These are phyloP conservation scores for Alternaria incomplexa DNA, from an alignment of 2,329 filamentous ascomycete genomes.

Conservation along the genomic window DNA sequence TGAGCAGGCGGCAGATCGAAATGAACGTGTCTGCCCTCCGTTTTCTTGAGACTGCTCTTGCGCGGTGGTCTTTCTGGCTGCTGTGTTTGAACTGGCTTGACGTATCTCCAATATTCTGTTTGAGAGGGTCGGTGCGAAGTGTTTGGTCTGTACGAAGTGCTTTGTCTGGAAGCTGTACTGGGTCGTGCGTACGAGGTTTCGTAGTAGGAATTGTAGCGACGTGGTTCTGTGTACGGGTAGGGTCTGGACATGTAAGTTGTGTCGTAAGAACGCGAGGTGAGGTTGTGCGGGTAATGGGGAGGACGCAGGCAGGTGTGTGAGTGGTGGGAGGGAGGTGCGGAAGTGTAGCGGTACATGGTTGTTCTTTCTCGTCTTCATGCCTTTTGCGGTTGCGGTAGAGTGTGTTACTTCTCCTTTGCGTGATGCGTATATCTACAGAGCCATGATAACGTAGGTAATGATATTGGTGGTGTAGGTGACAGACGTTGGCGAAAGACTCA, in stretches of 20 bases:
- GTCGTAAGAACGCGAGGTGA: neutral
- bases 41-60: neutral
- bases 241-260: conserved; percentile 3
- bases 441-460: neutral
- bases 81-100: neutral
- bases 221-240: neutral
- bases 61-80: neutral
- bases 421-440: neutral
- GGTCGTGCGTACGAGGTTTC: neutral
- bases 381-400: neutral
- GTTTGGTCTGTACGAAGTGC: neutral
- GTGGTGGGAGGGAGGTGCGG: neutral
- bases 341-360: conserved; percentile 3
- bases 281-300: neutral
- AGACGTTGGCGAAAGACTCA: neutral
- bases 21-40: conserved; percentile 7
- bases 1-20: conserved; percentile 1
- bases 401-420: neutral
- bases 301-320: neutral
- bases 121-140: neutral
- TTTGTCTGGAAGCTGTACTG: neutral
- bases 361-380: conserved; percentile 1
- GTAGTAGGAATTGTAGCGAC: conserved; percentile 2
- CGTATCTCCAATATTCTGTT: neutral
- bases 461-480: neutral